phyloP scores from a whole-genome alignment of 1,139 yeast genomes.

The Blastobotrys proliferans region DNA sequence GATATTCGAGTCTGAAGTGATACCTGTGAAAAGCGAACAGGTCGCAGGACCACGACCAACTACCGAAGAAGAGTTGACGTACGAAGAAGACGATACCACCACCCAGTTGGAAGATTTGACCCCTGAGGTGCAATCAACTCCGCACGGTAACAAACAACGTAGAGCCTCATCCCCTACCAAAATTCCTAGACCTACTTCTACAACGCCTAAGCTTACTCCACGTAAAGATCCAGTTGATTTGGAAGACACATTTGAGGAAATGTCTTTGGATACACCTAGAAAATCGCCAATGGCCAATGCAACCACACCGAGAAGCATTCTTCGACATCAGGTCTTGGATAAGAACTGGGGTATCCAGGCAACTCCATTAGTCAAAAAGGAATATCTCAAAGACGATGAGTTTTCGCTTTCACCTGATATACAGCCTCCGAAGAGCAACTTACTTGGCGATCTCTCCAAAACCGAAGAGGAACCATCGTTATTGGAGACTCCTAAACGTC shows the following conservation, averaged over 20 bases:
- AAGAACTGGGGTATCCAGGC: conserved; percentile 36
- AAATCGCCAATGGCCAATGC: background rate
- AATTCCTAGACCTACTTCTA: conserved; percentile 14
- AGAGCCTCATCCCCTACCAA: conserved; percentile 15
- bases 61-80: background rate
- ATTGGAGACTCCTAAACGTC: too few relatives aligned
- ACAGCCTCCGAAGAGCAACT: conserved; percentile 19
- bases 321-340: conserved; percentile 37
- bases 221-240: conserved; percentile 5
- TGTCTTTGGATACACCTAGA: background rate
- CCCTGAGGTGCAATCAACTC: conserved; percentile 16
- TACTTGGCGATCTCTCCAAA: conserved; percentile 17
- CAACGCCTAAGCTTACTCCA: conserved; percentile 15
- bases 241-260: conserved; percentile 4
- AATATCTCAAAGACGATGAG: conserved; percentile 6
- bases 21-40: conserved; percentile 2
- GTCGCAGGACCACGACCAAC: background rate
- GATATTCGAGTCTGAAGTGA: conserved; percentile 4
- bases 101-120: conserved; percentile 3
- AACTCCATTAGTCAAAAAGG: conserved; percentile 26
- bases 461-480: too few relatives aligned
- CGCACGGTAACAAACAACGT: conserved; percentile 1
- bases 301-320: conserved; percentile 6
- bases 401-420: conserved; percentile 20
- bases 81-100: background rate